Base-by-base conservation (phyloP, 768 basidiomycete species). In the Hypholoma sublateritium region DNA sequence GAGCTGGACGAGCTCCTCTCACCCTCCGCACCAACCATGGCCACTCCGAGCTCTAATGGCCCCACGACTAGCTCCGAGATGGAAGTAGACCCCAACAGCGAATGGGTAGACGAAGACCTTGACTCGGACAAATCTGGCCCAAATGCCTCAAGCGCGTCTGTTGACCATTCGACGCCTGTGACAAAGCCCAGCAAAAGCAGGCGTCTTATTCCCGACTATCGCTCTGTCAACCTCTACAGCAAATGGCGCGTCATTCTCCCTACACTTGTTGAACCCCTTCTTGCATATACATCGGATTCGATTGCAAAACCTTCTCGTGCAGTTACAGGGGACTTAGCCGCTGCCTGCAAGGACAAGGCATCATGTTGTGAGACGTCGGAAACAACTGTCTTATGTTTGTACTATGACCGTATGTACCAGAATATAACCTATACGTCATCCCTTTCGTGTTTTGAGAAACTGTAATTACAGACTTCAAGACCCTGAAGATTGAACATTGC, bases 401-500 rank as follows among this genome's bases (percentile, higher is more conserved):
- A 53, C 19, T 62, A 47, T 51, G 57, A 56, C 36, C 41, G 43
- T 58, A 39, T 4, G 35, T 47, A 45, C 25, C 22, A 9, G n/a
- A n/a, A n/a, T n/a, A 46, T 54, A 6, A 44, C 32, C n/a, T 28
- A 16, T 32, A 16, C 11, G 17, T 12, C 17, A 45, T 13, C 2
- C 53, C 13, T 22, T 17, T 47, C 5, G 42, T 8, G 28, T 32
- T 1, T 32, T 32, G 28, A 32, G 28, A 32, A 32, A 7, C 9
- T 32, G 5, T 17, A 2, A 13, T 57, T 46, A 9, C 41, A 61
- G 60, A 61, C 37, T 61, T 61, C 44, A 34, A 39, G 24, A 45
- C 25, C n/a, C 24, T 61, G 6, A 11, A 12, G 7, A 42, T 64
- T 5, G 7, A 8, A n/a, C 25, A 25, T 36, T 74, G 72, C 43